Percentiles rank a stretch among this genome's conserved stretches.
Conservation (phyloP, 805 yeast species). For the Yarrowia sp. region DNA sequence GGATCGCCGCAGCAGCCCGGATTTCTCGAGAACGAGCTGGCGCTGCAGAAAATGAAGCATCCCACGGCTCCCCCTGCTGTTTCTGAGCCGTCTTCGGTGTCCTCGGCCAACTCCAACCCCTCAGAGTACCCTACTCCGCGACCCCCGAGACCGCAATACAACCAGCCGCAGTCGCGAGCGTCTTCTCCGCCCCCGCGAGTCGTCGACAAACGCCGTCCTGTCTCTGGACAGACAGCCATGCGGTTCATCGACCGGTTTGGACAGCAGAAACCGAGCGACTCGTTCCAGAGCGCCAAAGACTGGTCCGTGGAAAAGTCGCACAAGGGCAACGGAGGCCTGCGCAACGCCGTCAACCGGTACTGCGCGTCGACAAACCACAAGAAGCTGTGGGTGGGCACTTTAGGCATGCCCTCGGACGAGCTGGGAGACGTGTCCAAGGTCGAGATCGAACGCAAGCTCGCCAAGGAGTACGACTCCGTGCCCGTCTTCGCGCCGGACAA, state of each 20-base stretch:
- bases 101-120: neutral
- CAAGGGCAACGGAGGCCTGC: constrained; percentile 84
- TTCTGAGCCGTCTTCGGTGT: constrained; percentile 4
- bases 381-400: constrained; percentile 81
- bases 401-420: constrained; percentile 87
- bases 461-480: constrained; percentile 52
- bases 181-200: constrained; percentile 10
- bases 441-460: constrained; percentile 51
- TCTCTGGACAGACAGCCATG: constrained; percentile 15
- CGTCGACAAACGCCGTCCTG: neutral
- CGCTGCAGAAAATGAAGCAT: neutral
- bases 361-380: constrained; percentile 40
- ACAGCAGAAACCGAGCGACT: constrained; percentile 15
- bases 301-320: constrained; percentile 70
- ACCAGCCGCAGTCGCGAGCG: constrained; percentile 21
- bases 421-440: constrained; percentile 57
- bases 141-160: neutral
- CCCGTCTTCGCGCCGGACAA: constrained; percentile 74
- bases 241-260: constrained; percentile 22
- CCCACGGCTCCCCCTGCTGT: neutral
- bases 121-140: constrained; percentile 8
- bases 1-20: constrained; percentile 13
- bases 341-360: constrained; percentile 75
- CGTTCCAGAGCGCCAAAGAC: constrained; percentile 53
- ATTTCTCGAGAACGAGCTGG: constrained; percentile 12